Evolutionary conservation across 139 green algal genomes (phyloP).

Genomic region (Dunaliella primolecta): DNA sequence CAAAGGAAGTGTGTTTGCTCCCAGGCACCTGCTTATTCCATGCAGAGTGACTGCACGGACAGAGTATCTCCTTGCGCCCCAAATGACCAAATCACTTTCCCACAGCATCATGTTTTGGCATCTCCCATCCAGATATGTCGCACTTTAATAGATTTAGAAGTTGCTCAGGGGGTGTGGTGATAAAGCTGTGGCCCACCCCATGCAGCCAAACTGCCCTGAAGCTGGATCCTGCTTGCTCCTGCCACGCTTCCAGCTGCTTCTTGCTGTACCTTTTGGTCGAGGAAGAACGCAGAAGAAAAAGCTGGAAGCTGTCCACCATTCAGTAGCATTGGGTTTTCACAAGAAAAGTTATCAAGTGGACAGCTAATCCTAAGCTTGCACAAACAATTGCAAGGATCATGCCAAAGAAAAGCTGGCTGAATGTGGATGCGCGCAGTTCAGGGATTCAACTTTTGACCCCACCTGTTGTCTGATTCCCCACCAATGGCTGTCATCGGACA

Average conservation of each 20-base stretch:
- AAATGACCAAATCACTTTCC: not conserved
- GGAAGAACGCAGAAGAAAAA: not conserved
- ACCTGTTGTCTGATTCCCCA: not conserved
- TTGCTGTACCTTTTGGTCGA: not conserved
- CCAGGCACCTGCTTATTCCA: not conserved
- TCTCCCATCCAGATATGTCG: not conserved
- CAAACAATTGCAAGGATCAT: not conserved
- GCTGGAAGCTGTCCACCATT: not conserved
- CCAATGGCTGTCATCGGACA: not conserved
- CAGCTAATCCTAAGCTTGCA: no score
- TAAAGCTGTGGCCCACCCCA: slow-evolving; percentile 5
- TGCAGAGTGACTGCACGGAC: not conserved
- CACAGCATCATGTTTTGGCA: no score
- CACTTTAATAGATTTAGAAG: not conserved
- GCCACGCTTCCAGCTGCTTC: slow-evolving; percentile 1
- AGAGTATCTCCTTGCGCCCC: not conserved
- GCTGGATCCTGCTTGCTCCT: not conserved
- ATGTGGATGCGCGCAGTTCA: no score
- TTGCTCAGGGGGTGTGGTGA: not conserved
- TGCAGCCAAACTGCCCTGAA: not conserved
- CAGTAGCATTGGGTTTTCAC: not conserved
- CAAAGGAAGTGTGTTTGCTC: not conserved
- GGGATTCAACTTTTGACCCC: no score
- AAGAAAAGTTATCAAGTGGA: no score
- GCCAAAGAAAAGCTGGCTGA: no score